Base-by-base conservation (phyloP, 2,329 filamentous ascomycete species). In the Graphium sp. region DNA sequence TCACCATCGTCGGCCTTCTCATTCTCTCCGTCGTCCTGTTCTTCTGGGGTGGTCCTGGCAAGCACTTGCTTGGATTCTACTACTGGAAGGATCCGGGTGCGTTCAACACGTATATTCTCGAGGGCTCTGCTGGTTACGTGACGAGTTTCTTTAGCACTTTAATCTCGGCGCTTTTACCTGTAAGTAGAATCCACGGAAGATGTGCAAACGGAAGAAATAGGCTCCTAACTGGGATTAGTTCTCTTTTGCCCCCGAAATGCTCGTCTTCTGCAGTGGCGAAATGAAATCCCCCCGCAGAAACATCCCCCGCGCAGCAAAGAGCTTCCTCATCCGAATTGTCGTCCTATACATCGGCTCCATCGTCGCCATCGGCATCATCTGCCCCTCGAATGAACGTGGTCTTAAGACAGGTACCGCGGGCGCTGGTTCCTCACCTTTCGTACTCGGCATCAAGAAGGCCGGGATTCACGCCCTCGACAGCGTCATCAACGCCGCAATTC, bases 401-500 rank as follows among this genome's bases (percentile, higher is more conserved):
- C 41, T 61, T 7, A 33, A 45, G 12, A 38, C 29, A 9, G 39
- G 39, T n/a, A 41, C 47, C 2, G 36, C 65, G 3, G 46, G 46
- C 14, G 42, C 43, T n/a, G 46, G 45, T 4, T 60, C 62, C 3
- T 68, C 62, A 17, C 66, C 66, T 1, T 72, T 67, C 40, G 65
- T 71, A 26, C 66, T 72, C 37, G 65, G 64, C 18, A 66, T 71
- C 18, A 33, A 39, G 24, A 43, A 42, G 26, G 60, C 60, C 2
- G 58, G 59, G 3, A 65, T 66, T 31, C 46, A 51, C 7, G 59
- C 55, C 0, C 52, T 66, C 2, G 54, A 56, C 16, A 53, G 54
- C 30, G 60, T 74, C 35, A 62, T 74, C 49, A 74, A 74, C 39
- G 67, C 64, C 3, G 59, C 70, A 6, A 62, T 74, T 11, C 48